Conservation (phyloP, 2,329 filamentous ascomycete genomes). For the Paecilomyces fulvus region DNA sequence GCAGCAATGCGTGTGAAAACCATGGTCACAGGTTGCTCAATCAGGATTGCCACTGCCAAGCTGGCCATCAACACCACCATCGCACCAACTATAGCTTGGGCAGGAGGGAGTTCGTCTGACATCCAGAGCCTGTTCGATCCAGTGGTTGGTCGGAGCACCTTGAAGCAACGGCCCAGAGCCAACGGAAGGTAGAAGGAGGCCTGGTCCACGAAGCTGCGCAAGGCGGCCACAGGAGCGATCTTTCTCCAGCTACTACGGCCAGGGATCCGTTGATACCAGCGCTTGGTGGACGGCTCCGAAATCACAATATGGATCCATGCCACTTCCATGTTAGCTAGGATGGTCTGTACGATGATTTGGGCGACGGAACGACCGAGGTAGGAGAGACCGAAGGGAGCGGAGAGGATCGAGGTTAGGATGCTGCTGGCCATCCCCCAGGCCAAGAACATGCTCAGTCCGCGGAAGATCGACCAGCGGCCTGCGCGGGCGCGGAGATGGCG, state of each 20-base stretch:
- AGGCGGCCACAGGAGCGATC: constrained; percentile 58
- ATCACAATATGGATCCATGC: constrained; percentile 85
- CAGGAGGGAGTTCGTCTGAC: constrained; percentile 23
- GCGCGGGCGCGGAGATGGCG: constrained; percentile 54
- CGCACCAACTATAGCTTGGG: constrained; percentile 28
- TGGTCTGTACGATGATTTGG: constrained; percentile 50
- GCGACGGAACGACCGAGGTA: constrained; percentile 41
- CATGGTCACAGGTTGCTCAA: constrained; percentile 68
- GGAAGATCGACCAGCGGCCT: constrained; percentile 60
- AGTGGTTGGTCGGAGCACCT: constrained; percentile 33
- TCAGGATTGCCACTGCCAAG: constrained; percentile 45
- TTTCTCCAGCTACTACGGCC: constrained; percentile 57
- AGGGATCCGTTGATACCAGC: constrained; percentile 63
- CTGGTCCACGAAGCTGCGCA: constrained; percentile 51
- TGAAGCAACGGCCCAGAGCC: constrained; percentile 40
- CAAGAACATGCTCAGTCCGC: constrained; percentile 52
- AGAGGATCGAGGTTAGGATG: constrained; percentile 39
- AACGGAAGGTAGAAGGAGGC: constrained; percentile 32
- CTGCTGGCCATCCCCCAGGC: constrained; percentile 39
- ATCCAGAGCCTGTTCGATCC: constrained; percentile 16
- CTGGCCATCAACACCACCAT: constrained; percentile 35
- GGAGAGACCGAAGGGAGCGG: constrained; percentile 26
- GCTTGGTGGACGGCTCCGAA: constrained; percentile 54
- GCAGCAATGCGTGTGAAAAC: constrained; percentile 77
- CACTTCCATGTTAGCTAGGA: constrained; percentile 60